A percentile compares a stretch with the other conserved stretches of the same genome.
These are phyloP conservation scores for Salinomyces thailandicus DNA, from an alignment of 2,329 filamentous ascomycete species.

Conservation along the genomic window DNA sequence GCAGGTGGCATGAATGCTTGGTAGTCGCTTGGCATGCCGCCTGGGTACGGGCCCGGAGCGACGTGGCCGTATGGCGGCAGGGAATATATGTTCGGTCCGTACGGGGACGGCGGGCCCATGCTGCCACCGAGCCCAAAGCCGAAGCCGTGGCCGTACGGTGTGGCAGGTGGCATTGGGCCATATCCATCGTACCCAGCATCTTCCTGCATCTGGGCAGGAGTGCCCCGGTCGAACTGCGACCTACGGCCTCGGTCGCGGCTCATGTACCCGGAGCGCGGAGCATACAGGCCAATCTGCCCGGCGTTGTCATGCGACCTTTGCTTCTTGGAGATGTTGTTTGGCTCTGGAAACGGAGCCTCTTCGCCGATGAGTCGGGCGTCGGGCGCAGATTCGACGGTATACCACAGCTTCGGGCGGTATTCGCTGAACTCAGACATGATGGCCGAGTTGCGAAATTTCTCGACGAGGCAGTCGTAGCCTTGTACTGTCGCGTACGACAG, in stretches of 20 bases:
- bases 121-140: not conserved
- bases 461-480: constrained; percentile 78
- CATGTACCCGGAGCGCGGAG: constrained; percentile 64
- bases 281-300: constrained; percentile 76
- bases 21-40: not conserved
- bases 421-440: constrained; percentile 80
- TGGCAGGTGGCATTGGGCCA: constrained; percentile 4
- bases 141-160: constrained; percentile 1
- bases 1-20: not conserved
- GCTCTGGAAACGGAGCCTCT: constrained; percentile 64
- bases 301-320: constrained; percentile 80
- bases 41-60: not conserved
- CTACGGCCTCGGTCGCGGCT: constrained; percentile 42
- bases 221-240: constrained; percentile 74
- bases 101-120: constrained; percentile 2
- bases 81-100: not conserved
- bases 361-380: constrained; percentile 45
- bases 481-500: constrained; percentile 97
- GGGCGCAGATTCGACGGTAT: constrained; percentile 35
- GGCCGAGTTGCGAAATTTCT: constrained; percentile 93
- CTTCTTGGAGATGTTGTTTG: constrained; percentile 80
- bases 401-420: constrained; percentile 74
- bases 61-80: constrained; percentile 1
- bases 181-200: constrained; percentile 14
- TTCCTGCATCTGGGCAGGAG: constrained; percentile 32